Base-by-base conservation (phyloP, 768 basidiomycete genomes). In the Leucocoprinus leucothites region DNA sequence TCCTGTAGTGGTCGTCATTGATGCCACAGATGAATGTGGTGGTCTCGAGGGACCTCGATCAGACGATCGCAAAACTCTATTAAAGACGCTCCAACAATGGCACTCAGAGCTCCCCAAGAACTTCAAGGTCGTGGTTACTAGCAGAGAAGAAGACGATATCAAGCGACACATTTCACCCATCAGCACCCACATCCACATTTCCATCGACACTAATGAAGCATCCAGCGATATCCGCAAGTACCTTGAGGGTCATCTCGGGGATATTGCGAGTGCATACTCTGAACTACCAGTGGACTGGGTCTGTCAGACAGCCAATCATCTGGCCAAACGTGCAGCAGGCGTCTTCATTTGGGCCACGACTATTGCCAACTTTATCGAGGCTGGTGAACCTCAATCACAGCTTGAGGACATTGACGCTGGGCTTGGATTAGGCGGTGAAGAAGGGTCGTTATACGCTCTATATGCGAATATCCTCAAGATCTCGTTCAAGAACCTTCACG, bases 1-100 rank as follows among this genome's bases (percentile, higher is more conserved):
- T 9, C 41, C 57, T 16, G 41, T 57, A n/a, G 58, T 60, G 1
- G 58, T 65, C n/a, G 61, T 70, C 5, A 58, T 71, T 40, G 70
- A 71, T 55, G 70, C 69, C 3, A 36, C 67, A 42, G 70, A 71
- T 44, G 67, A 70, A 49, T 68, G 65, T 54, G 65, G 66, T 14
- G 62, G 63, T 6, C 45, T 60, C 2, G 51, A 56, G 31, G 56
- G 53, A 9, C 34, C 34, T 22, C 57, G 48, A 11, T 62, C 62
- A 1, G 48, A 31, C 0, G 58, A 67, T 18, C 60, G 65, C 1
- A 26, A 48, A 14, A 38, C n/a, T 6, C 59, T 68, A 19, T 56
- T 69, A 24, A 50, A 57, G 14, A 65, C 62, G 1, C 34, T 67
- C 34, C 61, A 51, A 48, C 55, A 36, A 8, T 67, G 66, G 63